Evolutionary conservation across 2,329 filamentous ascomycete genomes (phyloP), one percentile per base, ranked within the genome.

Genomic region (Aotearoamyces nothofagi): DNA sequence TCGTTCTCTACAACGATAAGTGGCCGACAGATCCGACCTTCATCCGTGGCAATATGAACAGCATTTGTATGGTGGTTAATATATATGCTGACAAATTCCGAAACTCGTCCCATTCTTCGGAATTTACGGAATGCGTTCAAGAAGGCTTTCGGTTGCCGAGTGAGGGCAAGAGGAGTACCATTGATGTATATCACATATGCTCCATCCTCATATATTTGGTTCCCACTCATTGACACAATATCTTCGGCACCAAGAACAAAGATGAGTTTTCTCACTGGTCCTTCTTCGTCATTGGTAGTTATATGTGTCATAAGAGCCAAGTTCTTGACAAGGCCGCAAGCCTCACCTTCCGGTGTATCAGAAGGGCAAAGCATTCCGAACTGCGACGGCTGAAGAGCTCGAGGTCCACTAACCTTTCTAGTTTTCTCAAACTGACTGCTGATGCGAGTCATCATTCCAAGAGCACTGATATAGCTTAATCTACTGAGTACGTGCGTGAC

Each of bases 391-490:
- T 98, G 90, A 27, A 98, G 63, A 11, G 92, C 90, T 67, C 90
- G 77, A 44, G 92, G 90, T 40, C 92, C 92, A 48, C 78, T 86
- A 36, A 98, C 86, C 55, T 98, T 98, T 43, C 90, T 65, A 2
- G 90, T 96, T 65, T 98, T 98, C 52, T 98, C 90, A 47, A 98
- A 98, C 58, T 98, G 90, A 66, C 81, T 92, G 52, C 79, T 90
- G 46, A 98, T 96, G 53, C 90, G 70, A 9, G 90, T 98, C 90
- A 98, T 98, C 92, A 98, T 98, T 37, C 92, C 92, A 15, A 98
- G 69, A 15, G 90, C 90, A 38, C 79, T 81, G 52, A 98, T 94
- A 49, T 96, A 98, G 53, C 87, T 96, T 31, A 98, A 63, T 38
- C 90, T 74, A 55, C 87, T 96, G 27, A 98, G 63, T 22, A 98